Base-by-base conservation (phyloP, 179 eudicot genomes). In the Silene noctiflora region DNA sequence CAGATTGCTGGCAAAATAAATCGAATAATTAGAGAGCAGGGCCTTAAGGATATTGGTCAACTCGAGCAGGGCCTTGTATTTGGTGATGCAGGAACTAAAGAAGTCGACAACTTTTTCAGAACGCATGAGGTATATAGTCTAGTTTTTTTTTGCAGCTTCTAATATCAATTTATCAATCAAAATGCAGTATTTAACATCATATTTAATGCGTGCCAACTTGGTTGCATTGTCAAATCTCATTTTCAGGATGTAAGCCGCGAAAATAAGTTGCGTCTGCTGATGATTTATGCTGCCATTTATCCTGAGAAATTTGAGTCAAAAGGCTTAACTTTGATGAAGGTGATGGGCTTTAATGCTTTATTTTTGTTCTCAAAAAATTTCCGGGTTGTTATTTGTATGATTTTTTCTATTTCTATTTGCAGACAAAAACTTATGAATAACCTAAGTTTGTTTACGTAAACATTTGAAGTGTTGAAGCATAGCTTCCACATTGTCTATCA, bases 81-180 rank as follows among this genome's bases (percentile, higher is more conserved):
- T 85, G 99, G 97, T 71, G 99, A 93, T 89, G 99, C 97, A 73
- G 97, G 93, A 81, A 89, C 95, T 61, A 95, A 93, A 80, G 99
- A 95, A 16, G 85, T 93, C 53, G 90, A 91, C 69, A 93, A 83
- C 74, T 93, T 93, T 83, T 85, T 95, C 63, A 88, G 91, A 81
- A 81, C 78, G 3, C 85, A 85, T 79, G 83, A 83, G 91, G 99
- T 93, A 76, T 44, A 75, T 31, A 81, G 33, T 33, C 68, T 22
- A 31, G 48, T 35, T 39, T 31, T 29, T 29, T 33, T 13, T 12
- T 60, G 46, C 66, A 19, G 21, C 29, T 60, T 71, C n/a, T 27
- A 16, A 16, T 44, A 14, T 17, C 21, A 59, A 17, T 55, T 55
- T 55, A 55, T 55, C 20, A 16, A 55, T 55, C 60, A 55, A 55